Evolutionary conservation across 2,329 filamentous ascomycete genomes (phyloP), one percentile per base, ranked within the genome.

Genomic region (Fusarium nurragi): DNA sequence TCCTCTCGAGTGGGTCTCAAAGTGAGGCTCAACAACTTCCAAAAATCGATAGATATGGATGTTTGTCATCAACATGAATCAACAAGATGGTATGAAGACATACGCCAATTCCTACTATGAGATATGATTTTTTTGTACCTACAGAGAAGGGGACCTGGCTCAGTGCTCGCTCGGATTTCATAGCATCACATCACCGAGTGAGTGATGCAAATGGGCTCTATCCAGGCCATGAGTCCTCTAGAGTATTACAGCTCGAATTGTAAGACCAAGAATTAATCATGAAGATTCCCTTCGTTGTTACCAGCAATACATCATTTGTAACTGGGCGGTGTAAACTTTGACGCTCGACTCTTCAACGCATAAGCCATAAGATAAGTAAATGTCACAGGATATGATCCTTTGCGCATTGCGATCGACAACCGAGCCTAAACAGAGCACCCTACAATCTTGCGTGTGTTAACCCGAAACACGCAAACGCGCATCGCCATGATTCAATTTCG

Each of bases 321-420:
- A 18, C 7, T 34, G 32, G 8, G 32, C 21, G n/a, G 14, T 38
- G n/a, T 22, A 26, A 28, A 11, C 19, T 8, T 23, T 22, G 22
- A 23, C 36, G 39, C 36, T 32, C 12, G 6, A 48, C 25, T 26
- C 21, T 34, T 22, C 28, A 45, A 16, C 26, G 48, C 21, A 19
- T 50, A 7, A 41, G 6, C 13, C 16, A 25, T 14, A 30, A 45
- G 40, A 40, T 18, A 39, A 46, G 16, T 11, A 36, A 39, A 41
- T 34, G 34, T 34, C 16, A 34, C 26, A 44, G 18, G n/a, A n/a
- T 32, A 60, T 21, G 25, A 46, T 45, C 45, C 43, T 55, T 34
- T 64, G 37, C 49, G 32, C 48, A 66, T 66, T 66, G 37, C 41
- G 58, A 66, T 66, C 58, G 64, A 41, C 63, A 41, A 41, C 43